Evolutionary conservation across 768 basidiomycete genomes (phyloP).

Genomic region (Suillus discolor): DNA sequence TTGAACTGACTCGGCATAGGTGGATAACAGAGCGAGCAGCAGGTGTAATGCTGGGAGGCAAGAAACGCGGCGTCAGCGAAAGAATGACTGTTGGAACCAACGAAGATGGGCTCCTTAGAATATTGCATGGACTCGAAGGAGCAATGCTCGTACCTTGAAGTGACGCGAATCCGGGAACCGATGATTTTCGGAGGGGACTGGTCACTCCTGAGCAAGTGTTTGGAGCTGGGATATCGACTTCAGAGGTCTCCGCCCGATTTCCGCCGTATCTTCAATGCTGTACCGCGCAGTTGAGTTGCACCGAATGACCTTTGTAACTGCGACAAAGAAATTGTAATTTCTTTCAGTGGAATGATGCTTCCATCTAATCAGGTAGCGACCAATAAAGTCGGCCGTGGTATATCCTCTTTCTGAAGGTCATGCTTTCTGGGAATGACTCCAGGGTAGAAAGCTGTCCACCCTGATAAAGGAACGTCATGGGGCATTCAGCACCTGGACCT

Average conservation of each 20-base stretch:
- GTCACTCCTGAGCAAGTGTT: neutral
- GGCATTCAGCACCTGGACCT: slow-evolving; percentile 48
- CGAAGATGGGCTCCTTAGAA: no score
- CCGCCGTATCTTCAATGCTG: neutral
- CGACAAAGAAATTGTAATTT: neutral
- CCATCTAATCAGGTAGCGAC: neutral
- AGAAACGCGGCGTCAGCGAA: neutral
- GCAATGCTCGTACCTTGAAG: neutral
- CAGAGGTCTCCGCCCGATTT: neutral
- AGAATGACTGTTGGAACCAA: no score
- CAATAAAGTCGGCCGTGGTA: neutral
- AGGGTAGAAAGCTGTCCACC: slow-evolving; percentile 25
- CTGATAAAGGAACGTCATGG: slow-evolving; percentile 52
- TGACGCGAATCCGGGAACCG: neutral
- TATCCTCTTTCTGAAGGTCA: neutral
- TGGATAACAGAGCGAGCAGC: neutral
- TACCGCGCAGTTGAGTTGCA: neutral
- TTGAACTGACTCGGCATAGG: neutral
- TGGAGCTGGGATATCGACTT: neutral
- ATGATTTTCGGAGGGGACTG: neutral
- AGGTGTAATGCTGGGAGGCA: neutral
- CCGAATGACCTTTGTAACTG: neutral
- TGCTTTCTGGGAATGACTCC: slow-evolving; percentile 7
- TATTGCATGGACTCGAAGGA: no score
- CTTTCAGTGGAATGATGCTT: neutral